These are phyloP conservation scores for Cryptococcus sp. DNA, from an alignment of 1,284 basidiomycete species.

Conservation along the genomic window DNA sequence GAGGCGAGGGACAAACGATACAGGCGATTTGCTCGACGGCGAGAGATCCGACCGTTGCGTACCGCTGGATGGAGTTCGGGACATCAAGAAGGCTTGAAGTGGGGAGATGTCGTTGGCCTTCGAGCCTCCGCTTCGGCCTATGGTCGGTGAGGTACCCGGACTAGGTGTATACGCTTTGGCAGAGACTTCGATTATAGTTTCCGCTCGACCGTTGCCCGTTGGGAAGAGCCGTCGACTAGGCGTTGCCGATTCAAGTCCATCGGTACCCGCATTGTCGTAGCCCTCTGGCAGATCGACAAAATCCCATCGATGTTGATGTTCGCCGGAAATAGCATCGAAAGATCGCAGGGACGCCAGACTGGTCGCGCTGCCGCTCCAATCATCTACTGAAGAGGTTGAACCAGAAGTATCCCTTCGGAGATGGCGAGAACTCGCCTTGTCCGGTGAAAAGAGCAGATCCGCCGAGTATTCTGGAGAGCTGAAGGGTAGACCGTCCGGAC, in stretches of 20 bases:
- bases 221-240: slow-evolving; percentile 19
- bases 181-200: not conserved
- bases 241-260: too few species aligned
- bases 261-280: slow-evolving; percentile 16
- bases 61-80: slow-evolving; percentile 4
- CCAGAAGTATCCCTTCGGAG: slow-evolving; percentile 19
- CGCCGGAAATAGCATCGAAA: slow-evolving; percentile 18
- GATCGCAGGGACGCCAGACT: slow-evolving; percentile 31
- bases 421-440: not conserved
- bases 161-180: not conserved
- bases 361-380: slow-evolving; percentile 32
- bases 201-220: not conserved
- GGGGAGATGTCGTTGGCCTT: slow-evolving; percentile 1
- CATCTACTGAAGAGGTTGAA: slow-evolving; percentile 30
- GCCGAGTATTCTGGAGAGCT: slow-evolving; percentile 1
- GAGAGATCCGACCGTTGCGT: not conserved
- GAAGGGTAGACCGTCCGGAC: not conserved
- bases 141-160: not conserved
- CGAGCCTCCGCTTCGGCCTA: not conserved
- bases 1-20: slow-evolving; percentile 8
- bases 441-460: not conserved
- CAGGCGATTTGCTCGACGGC: not conserved
- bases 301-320: slow-evolving; percentile 21
- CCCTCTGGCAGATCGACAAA: slow-evolving; percentile 6
- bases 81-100: slow-evolving; percentile 6